Evolutionary conservation across 768 basidiomycete species (phyloP), one percentile per base, ranked within the genome.

Genomic region (Naganishia vaughanmartiniae): DNA sequence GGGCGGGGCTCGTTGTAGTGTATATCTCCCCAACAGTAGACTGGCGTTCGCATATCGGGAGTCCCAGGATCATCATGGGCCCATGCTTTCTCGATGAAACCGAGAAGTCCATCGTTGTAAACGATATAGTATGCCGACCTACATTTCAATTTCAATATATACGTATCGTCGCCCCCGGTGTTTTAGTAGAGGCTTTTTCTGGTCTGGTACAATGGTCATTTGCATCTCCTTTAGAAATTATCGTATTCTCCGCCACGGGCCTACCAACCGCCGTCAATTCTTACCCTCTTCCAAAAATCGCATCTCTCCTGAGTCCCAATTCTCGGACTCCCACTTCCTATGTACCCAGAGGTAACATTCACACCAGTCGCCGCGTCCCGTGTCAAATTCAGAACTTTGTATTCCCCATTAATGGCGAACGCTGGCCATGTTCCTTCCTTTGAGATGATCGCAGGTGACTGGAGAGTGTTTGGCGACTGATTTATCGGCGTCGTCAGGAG

Each of bases 341-440:
- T 53, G n/a, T 70, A 70, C 15, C 63, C 45, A 26, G 45, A 45
- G 11, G 63, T 70, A 4, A 70, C 58, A 51, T 70, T 70, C 21
- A 12, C 42, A 4, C 60, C 42, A 28, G 60, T 63, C 4, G 39
- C 42, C 24, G 70, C 63, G 48, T 46, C 46, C 33, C 14, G 14
- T n/a, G 65, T 70, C 48, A 66, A 33, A 31, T 70, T 70, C 28
- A 70, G 39, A 24, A 70, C 65, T 36, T 70, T 70, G 65, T 60
- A 70, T 26, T 70, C 36, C 26, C 51, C 45, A 21, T 53, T 26
- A 9, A 7, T 9, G 33, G 30, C 26, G 36, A 28, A 70, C 6
- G 70, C 21, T 2, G 70, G 70, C 69, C 70, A 70, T 1, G 34
- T 46, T 19, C 63, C 63, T 34, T 70, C 70, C 11, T 56, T 33